Percentiles rank a stretch among this genome's conserved stretches.
phyloP scores from a whole-genome alignment of 2,329 filamentous ascomycete species.

The Pseudogymnoascus sp. region DNA sequence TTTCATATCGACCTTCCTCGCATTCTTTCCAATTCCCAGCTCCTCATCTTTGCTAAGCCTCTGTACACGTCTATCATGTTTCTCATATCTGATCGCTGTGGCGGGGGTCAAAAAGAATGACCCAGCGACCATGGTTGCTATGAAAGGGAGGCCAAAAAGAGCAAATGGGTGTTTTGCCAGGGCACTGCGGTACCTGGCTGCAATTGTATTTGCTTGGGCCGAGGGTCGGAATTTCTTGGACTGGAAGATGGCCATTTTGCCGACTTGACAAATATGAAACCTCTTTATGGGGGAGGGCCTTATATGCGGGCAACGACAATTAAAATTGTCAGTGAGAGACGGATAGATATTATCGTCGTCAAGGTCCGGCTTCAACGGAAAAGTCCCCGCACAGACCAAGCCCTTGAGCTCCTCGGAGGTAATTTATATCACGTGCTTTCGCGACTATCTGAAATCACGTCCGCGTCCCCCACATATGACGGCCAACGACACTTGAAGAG shows the following conservation, averaged over 20 bases:
- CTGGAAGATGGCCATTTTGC: constrained; percentile 53
- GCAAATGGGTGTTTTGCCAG: constrained; percentile 78
- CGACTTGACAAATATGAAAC: background rate
- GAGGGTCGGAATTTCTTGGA: constrained; percentile 63
- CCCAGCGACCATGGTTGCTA: constrained; percentile 79
- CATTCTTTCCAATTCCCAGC: constrained; percentile 65
- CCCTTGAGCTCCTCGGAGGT: background rate
- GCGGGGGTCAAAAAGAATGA: constrained; percentile 93
- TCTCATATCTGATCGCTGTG: constrained; percentile 87
- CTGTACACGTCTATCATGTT: constrained; percentile 80
- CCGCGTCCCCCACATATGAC: background rate
- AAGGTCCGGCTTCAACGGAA: background rate
- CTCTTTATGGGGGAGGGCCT: background rate
- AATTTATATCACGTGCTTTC: constrained; percentile 1
- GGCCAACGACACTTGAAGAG: background rate
- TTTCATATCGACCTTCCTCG: constrained; percentile 66
- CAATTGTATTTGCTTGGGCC: constrained; percentile 58
- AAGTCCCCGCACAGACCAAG: constrained; percentile 4
- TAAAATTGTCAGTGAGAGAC: background rate
- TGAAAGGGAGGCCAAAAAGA: constrained; percentile 89
- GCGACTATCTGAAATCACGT: background rate
- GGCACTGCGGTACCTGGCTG: constrained; percentile 64
- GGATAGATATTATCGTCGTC: background rate
- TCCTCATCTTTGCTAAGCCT: constrained; percentile 81
- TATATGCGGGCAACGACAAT: background rate